A percentile compares a stretch with the other conserved stretches of the same genome.
Evolutionary conservation across 2,329 filamentous ascomycete species (phyloP).

Genomic region (Thelonectria olida): DNA sequence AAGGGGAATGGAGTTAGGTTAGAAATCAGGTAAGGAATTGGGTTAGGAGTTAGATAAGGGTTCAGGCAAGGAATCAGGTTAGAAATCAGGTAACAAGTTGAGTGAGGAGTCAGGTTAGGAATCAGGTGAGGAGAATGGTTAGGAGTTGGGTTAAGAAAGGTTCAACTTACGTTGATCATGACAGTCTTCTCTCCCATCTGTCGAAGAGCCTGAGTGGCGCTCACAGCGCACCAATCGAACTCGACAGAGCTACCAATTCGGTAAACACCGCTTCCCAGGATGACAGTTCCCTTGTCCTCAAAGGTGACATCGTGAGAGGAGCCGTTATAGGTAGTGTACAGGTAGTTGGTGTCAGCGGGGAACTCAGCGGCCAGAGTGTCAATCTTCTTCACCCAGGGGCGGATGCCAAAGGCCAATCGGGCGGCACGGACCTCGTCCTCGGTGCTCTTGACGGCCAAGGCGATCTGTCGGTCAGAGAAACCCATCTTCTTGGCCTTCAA

Average conservation of each 20-base stretch:
- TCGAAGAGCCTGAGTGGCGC: slow-evolving; percentile 83
- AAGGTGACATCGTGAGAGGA: slow-evolving; percentile 93
- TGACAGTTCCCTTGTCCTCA: slow-evolving; percentile 88
- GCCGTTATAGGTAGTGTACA: slow-evolving; percentile 98
- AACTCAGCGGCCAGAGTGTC: slow-evolving; percentile 98
- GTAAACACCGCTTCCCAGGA: slow-evolving; percentile 95
- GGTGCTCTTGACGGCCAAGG: slow-evolving; percentile 81
- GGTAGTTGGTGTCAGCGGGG: slow-evolving; percentile 92
- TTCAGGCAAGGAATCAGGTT: too few relatives aligned
- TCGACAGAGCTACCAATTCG: slow-evolving; percentile 97
- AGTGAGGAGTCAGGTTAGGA: too few relatives aligned
- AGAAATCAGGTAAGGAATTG: too few relatives aligned
- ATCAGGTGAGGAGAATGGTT: too few relatives aligned
- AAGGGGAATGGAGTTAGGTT: too few relatives aligned
- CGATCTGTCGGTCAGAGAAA: slow-evolving; percentile 97
- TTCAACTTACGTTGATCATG: slow-evolving; percentile 83
- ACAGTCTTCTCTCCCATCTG: slow-evolving; percentile 95
- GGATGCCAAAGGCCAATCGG: slow-evolving; percentile 87
- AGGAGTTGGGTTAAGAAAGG: too few relatives aligned
- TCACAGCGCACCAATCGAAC: slow-evolving; percentile 98
- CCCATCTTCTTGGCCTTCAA: slow-evolving; percentile 96
- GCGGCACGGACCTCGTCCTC: slow-evolving; percentile 91
- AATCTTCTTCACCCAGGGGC: slow-evolving; percentile 97
- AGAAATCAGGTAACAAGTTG: too few relatives aligned
- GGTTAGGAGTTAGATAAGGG: too few relatives aligned